These are phyloP conservation scores for Rhizophagus prolifer DNA, from an alignment of 192 early-diverging fungal species.

Conservation along the genomic window DNA sequence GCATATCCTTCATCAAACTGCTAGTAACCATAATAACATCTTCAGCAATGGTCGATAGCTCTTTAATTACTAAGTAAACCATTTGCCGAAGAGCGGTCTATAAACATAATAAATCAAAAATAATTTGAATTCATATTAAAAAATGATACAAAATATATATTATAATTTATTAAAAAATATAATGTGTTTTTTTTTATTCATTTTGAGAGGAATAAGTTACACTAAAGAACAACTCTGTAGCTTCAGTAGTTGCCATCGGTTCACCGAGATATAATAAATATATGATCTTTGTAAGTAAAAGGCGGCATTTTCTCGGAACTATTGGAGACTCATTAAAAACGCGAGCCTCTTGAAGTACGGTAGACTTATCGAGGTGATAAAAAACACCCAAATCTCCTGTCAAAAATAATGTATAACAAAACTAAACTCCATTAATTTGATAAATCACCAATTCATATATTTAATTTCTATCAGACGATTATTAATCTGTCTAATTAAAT, in stretches of 20 bases:
- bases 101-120: background rate
- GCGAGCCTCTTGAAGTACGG: slow-evolving; percentile 93
- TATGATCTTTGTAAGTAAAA: slow-evolving; percentile 90
- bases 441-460: background rate
- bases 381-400: slow-evolving; percentile 77
- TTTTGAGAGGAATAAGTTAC: slow-evolving; percentile 55
- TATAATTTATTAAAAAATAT: background rate
- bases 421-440: background rate
- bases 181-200: background rate
- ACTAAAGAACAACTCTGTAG: slow-evolving; percentile 96
- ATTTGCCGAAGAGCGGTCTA: slow-evolving; percentile 93
- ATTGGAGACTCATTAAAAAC: slow-evolving; percentile 97
- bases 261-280: slow-evolving; percentile 91
- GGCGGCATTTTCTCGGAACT: slow-evolving; percentile 89
- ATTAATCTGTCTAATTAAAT: no score
- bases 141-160: background rate
- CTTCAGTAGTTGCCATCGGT: slow-evolving; percentile 88
- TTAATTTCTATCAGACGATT: no score
- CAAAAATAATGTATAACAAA: background rate
- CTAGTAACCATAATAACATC: slow-evolving; percentile 98
- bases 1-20: slow-evolving; percentile 95
- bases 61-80: slow-evolving; percentile 97
- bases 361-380: slow-evolving; percentile 88
- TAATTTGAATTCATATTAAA: background rate
- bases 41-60: slow-evolving; percentile 88